Conservation (phyloP, 2,329 filamentous ascomycete species). For the Phialophora macrospora region DNA sequence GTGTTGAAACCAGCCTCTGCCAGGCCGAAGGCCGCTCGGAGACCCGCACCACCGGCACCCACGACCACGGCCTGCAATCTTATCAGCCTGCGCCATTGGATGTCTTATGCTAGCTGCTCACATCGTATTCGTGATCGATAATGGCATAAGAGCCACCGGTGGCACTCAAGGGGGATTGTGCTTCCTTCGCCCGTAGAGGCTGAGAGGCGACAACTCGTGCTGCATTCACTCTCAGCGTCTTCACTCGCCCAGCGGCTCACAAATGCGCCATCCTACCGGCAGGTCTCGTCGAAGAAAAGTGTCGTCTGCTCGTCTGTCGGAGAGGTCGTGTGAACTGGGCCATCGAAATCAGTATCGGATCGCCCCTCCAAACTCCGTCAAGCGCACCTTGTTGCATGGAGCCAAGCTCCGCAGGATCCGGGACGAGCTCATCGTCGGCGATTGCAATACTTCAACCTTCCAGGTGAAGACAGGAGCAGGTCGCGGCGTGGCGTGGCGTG, state of each 20-base stretch:
- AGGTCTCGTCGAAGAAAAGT: slow-evolving; percentile 85
- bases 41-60: slow-evolving; percentile 66
- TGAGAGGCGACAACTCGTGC: slow-evolving; percentile 85
- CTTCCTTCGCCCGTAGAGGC: slow-evolving; percentile 90
- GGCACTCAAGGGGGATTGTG: slow-evolving; percentile 79
- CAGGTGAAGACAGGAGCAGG: not conserved
- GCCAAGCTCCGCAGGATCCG: slow-evolving; percentile 56
- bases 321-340: slow-evolving; percentile 66
- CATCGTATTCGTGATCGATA: slow-evolving; percentile 67
- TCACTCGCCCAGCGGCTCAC: not conserved
- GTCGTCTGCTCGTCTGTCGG: slow-evolving; percentile 66
- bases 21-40: slow-evolving; percentile 67
- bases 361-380: slow-evolving; percentile 12
- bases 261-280: slow-evolving; percentile 63
- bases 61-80: slow-evolving; percentile 88
- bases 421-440: slow-evolving; percentile 54
- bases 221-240: slow-evolving; percentile 44
- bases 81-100: slow-evolving; percentile 63
- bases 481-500: not conserved
- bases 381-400: slow-evolving; percentile 55
- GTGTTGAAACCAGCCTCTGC: slow-evolving; percentile 68
- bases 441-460: slow-evolving; percentile 18
- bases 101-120: slow-evolving; percentile 38
- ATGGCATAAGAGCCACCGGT: slow-evolving; percentile 75
- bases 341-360: slow-evolving; percentile 34